Evolutionary conservation across 148 eudicot species (phyloP).

Genomic region (Vaccinium corymbosum): DNA sequence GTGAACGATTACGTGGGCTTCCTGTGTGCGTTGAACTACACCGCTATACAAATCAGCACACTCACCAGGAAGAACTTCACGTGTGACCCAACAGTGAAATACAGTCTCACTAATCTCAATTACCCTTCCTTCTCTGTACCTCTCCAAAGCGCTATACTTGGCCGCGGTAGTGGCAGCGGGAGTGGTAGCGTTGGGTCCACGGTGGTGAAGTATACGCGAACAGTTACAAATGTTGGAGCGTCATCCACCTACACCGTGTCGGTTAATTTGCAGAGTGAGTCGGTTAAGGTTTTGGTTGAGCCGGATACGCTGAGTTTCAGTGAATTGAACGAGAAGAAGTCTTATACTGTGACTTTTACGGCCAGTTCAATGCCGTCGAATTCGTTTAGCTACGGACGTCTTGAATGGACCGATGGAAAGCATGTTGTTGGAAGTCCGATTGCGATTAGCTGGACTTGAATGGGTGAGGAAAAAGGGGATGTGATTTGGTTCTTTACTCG

Average conservation of each 20-base stretch:
- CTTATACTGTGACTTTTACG: slow-evolving; percentile 64
- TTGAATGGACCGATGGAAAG: slow-evolving; percentile 91
- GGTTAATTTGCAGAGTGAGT: slow-evolving; percentile 32
- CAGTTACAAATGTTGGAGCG: slow-evolving; percentile 75
- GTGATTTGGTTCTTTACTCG: background rate
- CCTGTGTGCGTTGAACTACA: slow-evolving; percentile 47
- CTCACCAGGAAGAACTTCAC: slow-evolving; percentile 36
- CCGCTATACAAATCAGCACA: slow-evolving; percentile 22
- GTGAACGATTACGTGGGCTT: slow-evolving; percentile 37
- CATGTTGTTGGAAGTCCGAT: slow-evolving; percentile 75
- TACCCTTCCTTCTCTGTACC: slow-evolving; percentile 47
- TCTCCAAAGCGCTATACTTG: slow-evolving; percentile 19
- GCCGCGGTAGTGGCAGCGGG: slow-evolving; percentile 4
- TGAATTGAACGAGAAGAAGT: slow-evolving; percentile 57
- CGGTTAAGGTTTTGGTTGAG: slow-evolving; percentile 58
- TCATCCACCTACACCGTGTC: slow-evolving; percentile 61
- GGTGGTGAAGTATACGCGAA: slow-evolving; percentile 53
- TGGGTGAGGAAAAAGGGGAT: background rate
- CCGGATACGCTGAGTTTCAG: slow-evolving; percentile 59
- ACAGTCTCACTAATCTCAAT: slow-evolving; percentile 35
- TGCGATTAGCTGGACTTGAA: slow-evolving; percentile 63
- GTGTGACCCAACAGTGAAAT: slow-evolving; percentile 29
- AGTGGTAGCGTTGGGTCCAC: slow-evolving; percentile 19
- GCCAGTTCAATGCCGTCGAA: slow-evolving; percentile 48
- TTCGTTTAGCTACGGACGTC: slow-evolving; percentile 48